Evolutionary conservation across 495 filamentous ascomycete genomes (phyloP), one percentile per base, ranked within the genome.

Genomic region (Penicillium antarcticum): DNA sequence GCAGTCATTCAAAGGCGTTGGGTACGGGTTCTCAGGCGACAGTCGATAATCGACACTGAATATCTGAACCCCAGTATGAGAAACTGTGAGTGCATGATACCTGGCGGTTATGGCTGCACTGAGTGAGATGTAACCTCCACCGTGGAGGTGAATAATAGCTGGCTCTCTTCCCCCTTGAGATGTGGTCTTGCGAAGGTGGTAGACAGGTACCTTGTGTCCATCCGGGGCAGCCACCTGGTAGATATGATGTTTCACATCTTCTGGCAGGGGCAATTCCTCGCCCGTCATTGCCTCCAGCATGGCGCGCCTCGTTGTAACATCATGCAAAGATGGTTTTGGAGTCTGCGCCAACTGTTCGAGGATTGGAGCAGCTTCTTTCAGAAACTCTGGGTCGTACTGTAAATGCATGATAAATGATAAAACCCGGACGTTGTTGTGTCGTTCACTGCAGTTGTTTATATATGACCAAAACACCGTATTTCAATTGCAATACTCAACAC

Each of bases 1-100:
- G 40, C 69, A 69, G 38, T 73, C 70, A 14, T 66, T 57, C 1
- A 73, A 31, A 1, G 65, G 57, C 11, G 48, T 54, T 3, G 70
- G 70, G 37, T 70, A 71, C 2, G 67, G 56, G 39, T 67, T 32
- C 42, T 71, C 67, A 9, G 70, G 68, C 5, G 67, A 59, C 10
- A 70, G 52, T 1, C 68, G 68, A 38, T 70, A 70, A 17, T 67
- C 63, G 24, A 72, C 56, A 19, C 41, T 55, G 17, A 67, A 24
- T 21, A 61, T 45, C 16, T 62, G 58, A 1, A 62, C 62, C 2
- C 58, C 56, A 2, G 54, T 55, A 3, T 41, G 40, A 6, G 44
- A 51, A 0, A 58, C 56, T 2, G 52, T 13, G 11, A 2, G 7
- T 2, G 42, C 17, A 37, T 50, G 45, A n/a, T 42, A 37, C 2